These are phyloP conservation scores for Ceriops tagal DNA, from an alignment of 345 rosid genomes.

Conservation along the genomic window DNA sequence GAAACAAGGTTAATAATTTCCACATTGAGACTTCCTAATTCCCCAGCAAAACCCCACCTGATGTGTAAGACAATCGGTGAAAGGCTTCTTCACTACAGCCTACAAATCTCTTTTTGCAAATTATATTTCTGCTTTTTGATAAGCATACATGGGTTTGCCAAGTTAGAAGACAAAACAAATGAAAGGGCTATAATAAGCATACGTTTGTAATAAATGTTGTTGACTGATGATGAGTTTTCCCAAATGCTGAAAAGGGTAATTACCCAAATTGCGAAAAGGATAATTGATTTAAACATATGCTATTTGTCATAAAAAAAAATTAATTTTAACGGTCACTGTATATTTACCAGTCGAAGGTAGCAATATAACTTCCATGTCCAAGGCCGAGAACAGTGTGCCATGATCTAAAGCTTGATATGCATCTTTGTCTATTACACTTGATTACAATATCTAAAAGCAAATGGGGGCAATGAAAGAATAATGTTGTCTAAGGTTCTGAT, in stretches of 20 bases:
- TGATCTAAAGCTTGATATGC: conserved; percentile 14
- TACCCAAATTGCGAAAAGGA: no score
- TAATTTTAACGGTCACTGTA: neutral
- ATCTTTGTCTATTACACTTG: neutral
- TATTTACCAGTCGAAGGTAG: conserved; percentile 6
- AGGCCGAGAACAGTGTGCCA: conserved; percentile 21
- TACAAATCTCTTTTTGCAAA: conserved; percentile 13
- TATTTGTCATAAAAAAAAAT: neutral
- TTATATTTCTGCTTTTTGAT: neutral
- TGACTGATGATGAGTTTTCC: no score
- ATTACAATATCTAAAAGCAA: neutral
- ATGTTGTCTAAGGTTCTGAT: neutral
- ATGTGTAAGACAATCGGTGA: conserved; percentile 4
- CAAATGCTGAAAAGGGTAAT: no score
- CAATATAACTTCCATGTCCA: neutral
- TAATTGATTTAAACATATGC: no score
- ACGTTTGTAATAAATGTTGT: no score
- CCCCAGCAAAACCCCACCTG: conserved; percentile 22
- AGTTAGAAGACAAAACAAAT: no score
- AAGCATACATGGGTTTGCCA: no score
- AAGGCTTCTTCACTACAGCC: conserved; percentile 13
- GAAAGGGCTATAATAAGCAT: no score
- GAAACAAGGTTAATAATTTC: neutral
- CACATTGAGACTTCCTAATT: conserved; percentile 5
- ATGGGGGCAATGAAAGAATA: neutral